Conservation (phyloP, 2,329 filamentous ascomycete species). For the Fusarium camptoceras region DNA sequence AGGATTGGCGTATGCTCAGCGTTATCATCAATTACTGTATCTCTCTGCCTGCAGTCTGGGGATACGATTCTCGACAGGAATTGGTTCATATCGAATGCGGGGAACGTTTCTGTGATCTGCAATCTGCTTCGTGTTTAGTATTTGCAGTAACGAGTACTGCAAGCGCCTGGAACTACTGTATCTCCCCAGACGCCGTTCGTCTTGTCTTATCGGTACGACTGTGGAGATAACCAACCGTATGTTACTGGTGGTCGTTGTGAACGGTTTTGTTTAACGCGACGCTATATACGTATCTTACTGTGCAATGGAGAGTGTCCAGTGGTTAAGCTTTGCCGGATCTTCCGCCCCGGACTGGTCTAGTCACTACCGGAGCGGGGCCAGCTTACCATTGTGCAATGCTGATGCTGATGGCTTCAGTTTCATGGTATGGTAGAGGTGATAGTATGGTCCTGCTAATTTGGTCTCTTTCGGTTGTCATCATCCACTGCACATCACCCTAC, state of each 20-base stretch:
- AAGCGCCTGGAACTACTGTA: background rate
- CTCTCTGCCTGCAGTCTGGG: constrained; percentile 15
- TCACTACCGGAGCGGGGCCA: constrained; percentile 10
- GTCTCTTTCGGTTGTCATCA: constrained; percentile 24
- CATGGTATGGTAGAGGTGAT: background rate
- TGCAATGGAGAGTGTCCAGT: background rate
- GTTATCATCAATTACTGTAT: constrained; percentile 16
- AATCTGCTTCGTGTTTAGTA: background rate
- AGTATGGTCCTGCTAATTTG: background rate
- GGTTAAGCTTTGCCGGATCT: constrained; percentile 40
- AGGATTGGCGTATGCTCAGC: constrained; percentile 11
- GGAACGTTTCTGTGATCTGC: constrained; percentile 25
- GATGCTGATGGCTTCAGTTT: constrained; percentile 4
- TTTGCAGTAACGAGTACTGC: constrained; percentile 6
- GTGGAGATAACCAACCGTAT: background rate
- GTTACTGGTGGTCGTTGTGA: background rate
- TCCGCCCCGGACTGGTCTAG: constrained; percentile 38
- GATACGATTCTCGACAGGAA: constrained; percentile 17
- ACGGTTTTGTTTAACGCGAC: background rate
- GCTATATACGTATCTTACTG: background rate
- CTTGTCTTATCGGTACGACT: constrained; percentile 22
- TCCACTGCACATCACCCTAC: constrained; percentile 37
- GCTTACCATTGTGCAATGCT: constrained; percentile 23
- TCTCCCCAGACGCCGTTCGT: constrained; percentile 25
- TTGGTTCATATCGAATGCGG: constrained; percentile 31